Conservation (phyloP, 352 stramenopile species). For the Globisporangium canariense region DNA sequence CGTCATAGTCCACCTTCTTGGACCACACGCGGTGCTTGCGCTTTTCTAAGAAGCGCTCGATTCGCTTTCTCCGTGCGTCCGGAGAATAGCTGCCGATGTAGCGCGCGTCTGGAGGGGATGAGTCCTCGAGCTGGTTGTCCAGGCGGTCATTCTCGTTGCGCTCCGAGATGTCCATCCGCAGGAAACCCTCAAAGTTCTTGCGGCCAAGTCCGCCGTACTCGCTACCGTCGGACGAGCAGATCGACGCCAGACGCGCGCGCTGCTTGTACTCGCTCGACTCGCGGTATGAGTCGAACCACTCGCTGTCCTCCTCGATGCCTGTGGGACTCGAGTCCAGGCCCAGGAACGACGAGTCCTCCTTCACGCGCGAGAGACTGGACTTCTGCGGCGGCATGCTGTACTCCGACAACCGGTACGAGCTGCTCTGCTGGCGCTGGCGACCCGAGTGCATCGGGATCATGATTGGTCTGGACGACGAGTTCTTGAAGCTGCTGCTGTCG, state of each 20-base stretch:
- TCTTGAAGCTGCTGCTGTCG: slow-evolving; percentile 20
- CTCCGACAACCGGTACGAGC: slow-evolving; percentile 20
- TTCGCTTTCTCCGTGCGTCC: slow-evolving; percentile 77
- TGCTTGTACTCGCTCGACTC: slow-evolving; percentile 64
- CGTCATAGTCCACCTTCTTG: slow-evolving; percentile 98
- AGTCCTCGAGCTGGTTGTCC: slow-evolving; percentile 27
- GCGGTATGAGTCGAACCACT: slow-evolving; percentile 57
- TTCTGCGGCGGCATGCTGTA: slow-evolving; percentile 43
- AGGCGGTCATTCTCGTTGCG: slow-evolving; percentile 42
- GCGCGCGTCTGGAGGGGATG: slow-evolving; percentile 35
- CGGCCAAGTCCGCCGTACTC: slow-evolving; percentile 70
- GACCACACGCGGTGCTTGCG: slow-evolving; percentile 92
- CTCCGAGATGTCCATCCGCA: slow-evolving; percentile 78
- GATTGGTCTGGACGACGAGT: slow-evolving; percentile 47
- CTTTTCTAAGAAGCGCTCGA: slow-evolving; percentile 91
- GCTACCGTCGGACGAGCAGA: slow-evolving; percentile 75
- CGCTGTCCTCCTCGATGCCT: slow-evolving; percentile 61
- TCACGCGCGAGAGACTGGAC: slow-evolving; percentile 58
- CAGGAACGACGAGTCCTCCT: slow-evolving; percentile 55
- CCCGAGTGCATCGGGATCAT: slow-evolving; percentile 49
- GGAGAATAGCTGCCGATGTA: slow-evolving; percentile 90
- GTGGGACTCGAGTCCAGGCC: slow-evolving; percentile 66
- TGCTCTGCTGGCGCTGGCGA: slow-evolving; percentile 20
- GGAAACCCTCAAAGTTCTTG: slow-evolving; percentile 75
- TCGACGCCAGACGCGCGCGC: slow-evolving; percentile 58